Evolutionary conservation across 345 rosid species (phyloP).

Genomic region (Syzygium oleosum): DNA sequence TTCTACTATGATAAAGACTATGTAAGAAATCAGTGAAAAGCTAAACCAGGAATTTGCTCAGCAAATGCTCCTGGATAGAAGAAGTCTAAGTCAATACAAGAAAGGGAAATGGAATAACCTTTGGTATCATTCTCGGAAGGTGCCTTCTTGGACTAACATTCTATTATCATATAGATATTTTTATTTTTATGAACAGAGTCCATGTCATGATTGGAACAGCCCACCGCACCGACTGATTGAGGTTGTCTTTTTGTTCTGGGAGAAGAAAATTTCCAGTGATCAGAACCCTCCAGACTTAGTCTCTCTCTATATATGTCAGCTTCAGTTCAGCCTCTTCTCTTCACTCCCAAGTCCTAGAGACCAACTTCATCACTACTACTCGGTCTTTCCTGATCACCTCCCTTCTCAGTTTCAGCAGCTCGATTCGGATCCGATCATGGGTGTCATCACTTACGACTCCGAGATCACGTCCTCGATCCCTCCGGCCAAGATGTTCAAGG

Average conservation of each 20-base stretch:
- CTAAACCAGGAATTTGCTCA: background rate
- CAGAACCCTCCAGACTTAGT: background rate
- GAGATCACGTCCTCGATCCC: background rate
- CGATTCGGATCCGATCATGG: background rate
- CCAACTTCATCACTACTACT: background rate
- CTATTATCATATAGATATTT: background rate
- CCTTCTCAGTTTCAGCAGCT: background rate
- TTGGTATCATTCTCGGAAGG: background rate
- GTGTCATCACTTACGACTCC: background rate
- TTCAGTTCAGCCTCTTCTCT: background rate
- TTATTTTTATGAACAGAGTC: background rate
- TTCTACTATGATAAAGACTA: background rate
- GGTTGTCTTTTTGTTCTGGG: background rate
- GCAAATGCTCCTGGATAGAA: background rate
- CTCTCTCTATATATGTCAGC: background rate
- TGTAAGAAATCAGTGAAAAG: background rate
- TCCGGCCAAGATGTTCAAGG: constrained; percentile 7
- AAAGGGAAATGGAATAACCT: background rate
- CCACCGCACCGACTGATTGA: background rate
- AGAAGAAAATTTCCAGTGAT: background rate
- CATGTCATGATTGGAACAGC: background rate
- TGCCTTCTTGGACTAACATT: background rate
- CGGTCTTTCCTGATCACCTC: background rate
- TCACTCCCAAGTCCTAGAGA: background rate
- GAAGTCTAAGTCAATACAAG: background rate